These are phyloP conservation scores for Cytospora paraplurivora DNA, from an alignment of 2,329 filamentous ascomycete genomes.

Conservation along the genomic window DNA sequence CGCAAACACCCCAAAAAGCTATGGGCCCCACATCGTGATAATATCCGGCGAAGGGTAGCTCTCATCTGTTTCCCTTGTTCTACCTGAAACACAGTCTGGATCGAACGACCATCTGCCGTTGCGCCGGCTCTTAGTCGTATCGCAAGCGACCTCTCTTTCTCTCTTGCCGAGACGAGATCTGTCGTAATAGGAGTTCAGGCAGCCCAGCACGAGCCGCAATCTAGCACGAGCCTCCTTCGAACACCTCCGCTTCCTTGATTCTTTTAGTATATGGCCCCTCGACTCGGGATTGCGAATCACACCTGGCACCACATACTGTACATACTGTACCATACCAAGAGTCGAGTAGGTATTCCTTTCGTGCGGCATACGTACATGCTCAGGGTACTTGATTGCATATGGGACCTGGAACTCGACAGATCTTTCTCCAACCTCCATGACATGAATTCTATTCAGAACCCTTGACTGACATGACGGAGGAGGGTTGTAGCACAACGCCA, in stretches of 20 bases:
- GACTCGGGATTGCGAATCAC: slow-evolving; percentile 22
- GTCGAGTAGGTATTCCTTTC: neutral
- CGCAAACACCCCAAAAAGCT: neutral
- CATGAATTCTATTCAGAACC: neutral
- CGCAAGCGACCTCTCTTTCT: slow-evolving; percentile 18
- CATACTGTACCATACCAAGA: too few species aligned
- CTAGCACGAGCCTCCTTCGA: slow-evolving; percentile 4
- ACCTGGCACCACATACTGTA: slow-evolving; percentile 1
- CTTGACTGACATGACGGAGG: neutral
- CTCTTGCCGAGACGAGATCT: slow-evolving; percentile 28
- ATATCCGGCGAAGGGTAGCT: slow-evolving; percentile 8
- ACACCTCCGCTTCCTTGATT: slow-evolving; percentile 10
- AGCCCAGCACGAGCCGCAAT: neutral
- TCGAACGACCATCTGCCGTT: slow-evolving; percentile 1
- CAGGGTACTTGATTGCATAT: too few species aligned
- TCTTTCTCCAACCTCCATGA: neutral
- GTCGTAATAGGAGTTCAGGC: slow-evolving; percentile 14
- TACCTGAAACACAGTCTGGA: slow-evolving; percentile 29
- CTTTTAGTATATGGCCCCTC: slow-evolving; percentile 12
- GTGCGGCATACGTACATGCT: neutral
- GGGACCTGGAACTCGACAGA: neutral
- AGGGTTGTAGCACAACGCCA: neutral
- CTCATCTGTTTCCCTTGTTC: slow-evolving; percentile 17
- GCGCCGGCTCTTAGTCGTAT: slow-evolving; percentile 2
- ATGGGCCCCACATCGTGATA: slow-evolving; percentile 8